These are phyloP conservation scores for Noccaea caerulescens DNA, from an alignment of 345 rosid genomes.

Conservation along the genomic window DNA sequence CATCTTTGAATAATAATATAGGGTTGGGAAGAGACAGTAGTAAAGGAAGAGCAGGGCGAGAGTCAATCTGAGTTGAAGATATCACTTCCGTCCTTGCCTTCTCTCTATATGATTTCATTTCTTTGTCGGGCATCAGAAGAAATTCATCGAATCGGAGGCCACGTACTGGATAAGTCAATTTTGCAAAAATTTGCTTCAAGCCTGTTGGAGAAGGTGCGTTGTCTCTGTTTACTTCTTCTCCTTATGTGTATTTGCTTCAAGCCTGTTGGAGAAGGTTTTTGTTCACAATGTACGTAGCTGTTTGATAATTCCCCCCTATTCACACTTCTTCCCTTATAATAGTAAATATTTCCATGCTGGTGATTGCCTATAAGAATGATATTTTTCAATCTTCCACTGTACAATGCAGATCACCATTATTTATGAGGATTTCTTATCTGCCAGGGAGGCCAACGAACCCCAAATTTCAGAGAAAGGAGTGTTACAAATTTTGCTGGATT, in stretches of 20 bases:
- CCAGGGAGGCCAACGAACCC: conserved; percentile 60
- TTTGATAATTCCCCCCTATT: conserved; percentile 1
- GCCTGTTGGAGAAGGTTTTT: no score
- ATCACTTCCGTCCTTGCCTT: conserved; percentile 93
- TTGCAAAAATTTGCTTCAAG: conserved; percentile 74
- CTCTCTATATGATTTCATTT: conserved; percentile 86
- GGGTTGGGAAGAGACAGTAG: conserved; percentile 98
- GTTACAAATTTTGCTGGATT: conserved; percentile 83
- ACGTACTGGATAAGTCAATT: conserved; percentile 86
- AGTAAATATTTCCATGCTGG: conserved; percentile 20
- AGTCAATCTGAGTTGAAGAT: conserved; percentile 81
- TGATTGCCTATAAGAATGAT: conserved; percentile 28
- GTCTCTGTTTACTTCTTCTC: conserved; percentile 23
- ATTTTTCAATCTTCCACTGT: conserved; percentile 17
- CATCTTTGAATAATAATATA: conserved; percentile 49
- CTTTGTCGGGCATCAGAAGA: conserved; percentile 96
- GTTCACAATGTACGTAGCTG: no score
- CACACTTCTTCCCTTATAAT: conserved; percentile 12
- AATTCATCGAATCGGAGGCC: conserved; percentile 97
- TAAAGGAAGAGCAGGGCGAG: conserved; percentile 80
- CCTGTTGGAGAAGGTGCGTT: conserved; percentile 76
- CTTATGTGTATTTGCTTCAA: not conserved
- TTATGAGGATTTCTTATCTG: conserved; percentile 74
- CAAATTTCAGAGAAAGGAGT: conserved; percentile 94
- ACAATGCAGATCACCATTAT: conserved; percentile 70